Evolutionary conservation across 768 basidiomycete species (phyloP), one percentile per base, ranked within the genome.

Genomic region (Tulasnella sp.): DNA sequence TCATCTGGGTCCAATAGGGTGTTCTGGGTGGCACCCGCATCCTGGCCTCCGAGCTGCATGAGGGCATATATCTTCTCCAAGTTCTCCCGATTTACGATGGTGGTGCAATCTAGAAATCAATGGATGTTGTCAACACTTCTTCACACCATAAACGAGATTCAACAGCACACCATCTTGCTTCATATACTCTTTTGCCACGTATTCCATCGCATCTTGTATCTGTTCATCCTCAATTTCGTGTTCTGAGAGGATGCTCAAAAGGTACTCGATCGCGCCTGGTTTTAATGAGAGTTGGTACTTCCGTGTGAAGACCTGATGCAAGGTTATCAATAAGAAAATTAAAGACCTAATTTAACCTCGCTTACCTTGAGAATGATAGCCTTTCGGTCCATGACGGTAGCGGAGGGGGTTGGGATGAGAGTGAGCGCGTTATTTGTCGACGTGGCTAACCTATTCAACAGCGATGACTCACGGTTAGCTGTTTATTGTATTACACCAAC

Each of bases 201-300:
- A 80, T 65, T 92, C 90, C 11, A 92, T 72, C 45, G 87, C 86
- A 42, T 76, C 76, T 63, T 90, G 87, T 17, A 86, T 74, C 47
- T 88, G 84, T 27, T 80, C 68, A 52, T 84, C 81, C 2, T 74
- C 68, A 48, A 93, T 85, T 50, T 85, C 83, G 69, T 91, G 84
- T 61, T 77, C 72, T 48, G 82, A 78, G 17, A 91, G 72, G 38
- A 93, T 80, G 11, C 78, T 75, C 66, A 91, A 87, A 15, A 92
- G 69, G 64, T 86, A 79, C 42, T 80, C 77, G 23, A 89, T 72
- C 8, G 82, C 82, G 56, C 90, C 87, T 4, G 90, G 85, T 0
- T 89, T 86, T 4, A 93, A 76, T 9, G 90, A 87, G 67, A 90
- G 87, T 66, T 87, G 88, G 69, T 88, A 90, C 72, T 92, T 92